Conservation (phyloP, 2,329 filamentous ascomycete species). For the Sporothrix schenckii region DNA sequence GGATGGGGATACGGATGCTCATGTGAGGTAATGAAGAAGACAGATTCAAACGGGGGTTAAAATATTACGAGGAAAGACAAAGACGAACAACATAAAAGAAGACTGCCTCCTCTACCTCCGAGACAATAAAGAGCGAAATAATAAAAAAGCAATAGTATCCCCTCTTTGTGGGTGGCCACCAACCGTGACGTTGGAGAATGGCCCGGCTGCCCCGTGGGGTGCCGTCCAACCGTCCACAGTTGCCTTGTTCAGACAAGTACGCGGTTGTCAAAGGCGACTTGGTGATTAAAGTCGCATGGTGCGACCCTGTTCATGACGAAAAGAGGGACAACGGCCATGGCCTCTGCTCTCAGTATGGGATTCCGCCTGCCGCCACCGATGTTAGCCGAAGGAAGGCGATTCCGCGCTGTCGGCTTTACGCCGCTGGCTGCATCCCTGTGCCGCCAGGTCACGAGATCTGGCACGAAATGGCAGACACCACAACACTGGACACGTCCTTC, state of each 20-base stretch:
- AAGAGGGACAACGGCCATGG: not conserved
- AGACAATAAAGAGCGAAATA: not conserved
- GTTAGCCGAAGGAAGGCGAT: slow-evolving; percentile 32
- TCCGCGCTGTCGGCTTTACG: slow-evolving; percentile 28
- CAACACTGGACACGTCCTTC: no score
- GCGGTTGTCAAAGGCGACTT: not conserved
- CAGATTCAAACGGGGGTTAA: not conserved
- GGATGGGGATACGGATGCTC: no score
- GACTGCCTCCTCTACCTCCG: not conserved
- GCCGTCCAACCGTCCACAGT: slow-evolving; percentile 1
- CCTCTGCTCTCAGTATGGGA: not conserved
- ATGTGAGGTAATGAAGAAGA: not conserved
- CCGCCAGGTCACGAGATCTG: not conserved
- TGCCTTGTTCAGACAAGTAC: not conserved
- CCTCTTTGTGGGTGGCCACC: not conserved
- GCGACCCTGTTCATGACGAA: not conserved
- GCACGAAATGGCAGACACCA: no score
- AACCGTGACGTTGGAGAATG: not conserved
- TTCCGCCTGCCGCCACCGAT: slow-evolving; percentile 28
- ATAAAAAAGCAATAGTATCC: not conserved
- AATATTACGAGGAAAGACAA: not conserved
- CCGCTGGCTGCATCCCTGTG: not conserved
- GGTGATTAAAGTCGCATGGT: not conserved
- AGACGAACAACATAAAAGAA: not conserved
- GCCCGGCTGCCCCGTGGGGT: slow-evolving; percentile 12